Evolutionary conservation across 2,329 filamentous ascomycete species (phyloP), one percentile per base, ranked within the genome.

Genomic region (Phialemonium atrogriseum): DNA sequence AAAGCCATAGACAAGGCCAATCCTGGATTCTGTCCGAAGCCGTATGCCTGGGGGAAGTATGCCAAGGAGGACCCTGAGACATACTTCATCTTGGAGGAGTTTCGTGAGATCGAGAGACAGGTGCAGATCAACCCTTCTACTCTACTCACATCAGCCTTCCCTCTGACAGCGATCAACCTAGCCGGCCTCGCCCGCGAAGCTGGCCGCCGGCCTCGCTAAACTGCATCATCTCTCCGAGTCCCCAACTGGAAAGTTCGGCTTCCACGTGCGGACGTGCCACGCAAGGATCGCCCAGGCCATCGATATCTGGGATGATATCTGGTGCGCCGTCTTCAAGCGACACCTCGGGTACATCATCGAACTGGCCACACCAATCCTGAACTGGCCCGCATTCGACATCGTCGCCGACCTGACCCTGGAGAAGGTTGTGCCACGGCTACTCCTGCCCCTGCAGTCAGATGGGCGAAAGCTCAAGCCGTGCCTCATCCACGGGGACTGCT

Each of bases 201-300:
- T 40, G 12, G 21, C 28, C 4, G 34, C 18, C 15, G 21, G 33
- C 5, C 29, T 41, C 5, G 41, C 41, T 7, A 34, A 35, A 5
- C 24, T 43, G 32, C 34, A 42, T 22, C 26, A 32, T n/a, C 22
- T 15, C n/a, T 35, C 27, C 10, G 24, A 34, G 10, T 45, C 41
- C 1, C 44, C 44, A 2, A 61, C 45, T 13, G 56, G 57, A 4
- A 49, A 52, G 38, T 60, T 60, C 36, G 57, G 55, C 1, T 61
- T 60, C 37, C 51, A 55, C 29, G 39, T 54, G 17, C 43, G 43
- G 6, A 57, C 55, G 2, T 57, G 39, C 28, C 45, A 50, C 24
- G 53, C 46, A 7, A 46, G 41, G 29, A 37, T 34, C 3, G 33
- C 35, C 10, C 43, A 40, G n/a, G 43, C 37, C 36, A 31, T 33